phyloP scores from a whole-genome alignment of 768 basidiomycete species.

The Russula vinacea region DNA sequence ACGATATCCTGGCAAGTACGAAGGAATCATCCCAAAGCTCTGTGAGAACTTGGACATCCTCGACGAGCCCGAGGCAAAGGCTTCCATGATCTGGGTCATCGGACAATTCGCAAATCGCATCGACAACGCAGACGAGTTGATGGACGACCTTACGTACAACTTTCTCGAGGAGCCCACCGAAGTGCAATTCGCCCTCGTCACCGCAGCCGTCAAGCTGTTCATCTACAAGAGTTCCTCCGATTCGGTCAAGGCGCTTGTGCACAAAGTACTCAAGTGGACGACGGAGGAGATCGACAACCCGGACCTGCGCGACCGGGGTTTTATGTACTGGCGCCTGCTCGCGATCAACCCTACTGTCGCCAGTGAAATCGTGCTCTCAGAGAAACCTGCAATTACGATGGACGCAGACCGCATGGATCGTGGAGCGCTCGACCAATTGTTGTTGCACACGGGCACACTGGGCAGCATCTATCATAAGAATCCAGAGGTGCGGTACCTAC shows the following conservation, averaged over 20 bases:
- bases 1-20: constrained; percentile 93
- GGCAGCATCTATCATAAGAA: constrained; percentile 98
- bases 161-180: constrained; percentile 35
- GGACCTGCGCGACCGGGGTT: constrained; percentile 93
- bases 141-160: constrained; percentile 59
- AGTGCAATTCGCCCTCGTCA: constrained; percentile 94
- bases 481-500: constrained; percentile 65
- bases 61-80: constrained; percentile 95
- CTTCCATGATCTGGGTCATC: constrained; percentile 97
- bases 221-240: constrained; percentile 84
- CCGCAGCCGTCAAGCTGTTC: constrained; percentile 94
- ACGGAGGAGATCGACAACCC: constrained; percentile 99
- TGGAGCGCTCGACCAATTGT: constrained; percentile 89
- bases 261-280: constrained; percentile 94
- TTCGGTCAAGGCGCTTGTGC: constrained; percentile 82
- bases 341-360: constrained; percentile 90
- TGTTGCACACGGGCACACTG: constrained; percentile 90
- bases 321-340: constrained; percentile 99
- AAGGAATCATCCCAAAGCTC: constrained; percentile 89
- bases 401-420: constrained; percentile 98
- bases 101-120: constrained; percentile 96
- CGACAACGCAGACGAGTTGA: constrained; percentile 90
- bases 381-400: constrained; percentile 96
- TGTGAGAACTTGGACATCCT: constrained; percentile 89
- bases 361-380: constrained; percentile 83